These are phyloP conservation scores for Neophaeococcomyces mojaviensis DNA, from an alignment of 2,329 filamentous ascomycete genomes.

Conservation along the genomic window DNA sequence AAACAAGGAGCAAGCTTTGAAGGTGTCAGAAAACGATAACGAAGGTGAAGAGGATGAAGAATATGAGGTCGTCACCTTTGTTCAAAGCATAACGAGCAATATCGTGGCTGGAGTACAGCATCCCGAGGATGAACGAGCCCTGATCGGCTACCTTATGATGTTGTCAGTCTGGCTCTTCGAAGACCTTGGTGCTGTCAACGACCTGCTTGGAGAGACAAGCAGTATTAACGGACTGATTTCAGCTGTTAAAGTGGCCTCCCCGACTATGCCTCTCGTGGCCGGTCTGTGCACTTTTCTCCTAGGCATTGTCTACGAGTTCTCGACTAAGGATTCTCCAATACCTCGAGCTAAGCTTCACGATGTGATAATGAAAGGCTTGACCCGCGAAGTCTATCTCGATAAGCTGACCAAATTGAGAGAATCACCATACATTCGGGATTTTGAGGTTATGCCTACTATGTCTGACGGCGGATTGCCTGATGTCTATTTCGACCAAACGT, in stretches of 20 bases:
- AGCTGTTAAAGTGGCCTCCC: slow-evolving; percentile 55
- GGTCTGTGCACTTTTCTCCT: slow-evolving; percentile 79
- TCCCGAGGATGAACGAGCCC: slow-evolving; percentile 68
- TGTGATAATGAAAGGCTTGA: slow-evolving; percentile 67
- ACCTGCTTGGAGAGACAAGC: slow-evolving; percentile 85
- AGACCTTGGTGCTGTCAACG: slow-evolving; percentile 81
- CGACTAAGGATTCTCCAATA: slow-evolving; percentile 91
- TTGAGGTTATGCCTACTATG: slow-evolving; percentile 70
- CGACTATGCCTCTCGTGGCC: slow-evolving; percentile 61
- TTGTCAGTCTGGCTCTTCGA: slow-evolving; percentile 87
- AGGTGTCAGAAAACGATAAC: slow-evolving; percentile 80
- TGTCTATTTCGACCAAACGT: slow-evolving; percentile 76
- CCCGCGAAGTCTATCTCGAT: slow-evolving; percentile 80
- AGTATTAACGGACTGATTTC: slow-evolving; percentile 82
- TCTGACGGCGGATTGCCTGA: slow-evolving; percentile 57
- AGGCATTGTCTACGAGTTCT: slow-evolving; percentile 91
- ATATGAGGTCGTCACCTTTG: slow-evolving; percentile 90
- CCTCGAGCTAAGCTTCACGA: slow-evolving; percentile 72
- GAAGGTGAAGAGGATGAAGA: slow-evolving; percentile 69
- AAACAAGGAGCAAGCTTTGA: slow-evolving; percentile 72
- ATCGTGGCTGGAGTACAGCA: slow-evolving; percentile 72
- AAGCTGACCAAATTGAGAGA: slow-evolving; percentile 69
- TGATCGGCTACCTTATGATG: slow-evolving; percentile 82
- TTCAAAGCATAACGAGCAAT: slow-evolving; percentile 80
- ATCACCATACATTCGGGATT: slow-evolving; percentile 74